These are phyloP conservation scores for Ophiostoma perfectum DNA, from an alignment of 2,329 filamentous ascomycete genomes.

Conservation along the genomic window DNA sequence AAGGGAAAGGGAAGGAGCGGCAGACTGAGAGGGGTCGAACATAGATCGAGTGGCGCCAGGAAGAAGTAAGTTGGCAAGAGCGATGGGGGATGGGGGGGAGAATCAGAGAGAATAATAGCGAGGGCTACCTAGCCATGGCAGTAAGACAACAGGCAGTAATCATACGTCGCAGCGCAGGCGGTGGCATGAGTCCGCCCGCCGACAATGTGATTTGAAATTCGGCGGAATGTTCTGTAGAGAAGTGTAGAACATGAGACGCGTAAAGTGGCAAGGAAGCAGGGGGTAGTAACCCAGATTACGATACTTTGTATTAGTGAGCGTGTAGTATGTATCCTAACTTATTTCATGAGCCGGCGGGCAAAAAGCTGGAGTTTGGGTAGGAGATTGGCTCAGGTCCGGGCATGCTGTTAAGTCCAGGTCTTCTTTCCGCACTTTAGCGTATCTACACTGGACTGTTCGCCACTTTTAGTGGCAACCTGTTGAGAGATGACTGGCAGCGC, in stretches of 20 bases:
- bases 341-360: background rate
- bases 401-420: background rate
- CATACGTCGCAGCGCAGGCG: background rate
- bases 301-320: background rate
- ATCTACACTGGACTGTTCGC: background rate
- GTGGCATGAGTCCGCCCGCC: background rate
- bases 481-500: background rate
- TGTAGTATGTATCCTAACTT: background rate
- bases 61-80: background rate
- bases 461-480: background rate
- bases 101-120: background rate
- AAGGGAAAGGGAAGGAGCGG: background rate
- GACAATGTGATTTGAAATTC: slow-evolving; percentile 1
- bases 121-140: background rate
- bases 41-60: background rate
- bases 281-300: too few relatives aligned
- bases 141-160: background rate
- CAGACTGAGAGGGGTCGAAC: slow-evolving; percentile 3
- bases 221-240: background rate
- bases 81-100: background rate
- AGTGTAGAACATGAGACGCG: slow-evolving; percentile 2
- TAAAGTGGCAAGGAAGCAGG: background rate
- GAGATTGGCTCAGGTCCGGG: background rate
- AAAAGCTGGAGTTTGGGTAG: background rate
- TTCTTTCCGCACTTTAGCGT: slow-evolving; percentile 4